Conservation (phyloP, 179 eudicot species). For the Beta macrorhiza region DNA sequence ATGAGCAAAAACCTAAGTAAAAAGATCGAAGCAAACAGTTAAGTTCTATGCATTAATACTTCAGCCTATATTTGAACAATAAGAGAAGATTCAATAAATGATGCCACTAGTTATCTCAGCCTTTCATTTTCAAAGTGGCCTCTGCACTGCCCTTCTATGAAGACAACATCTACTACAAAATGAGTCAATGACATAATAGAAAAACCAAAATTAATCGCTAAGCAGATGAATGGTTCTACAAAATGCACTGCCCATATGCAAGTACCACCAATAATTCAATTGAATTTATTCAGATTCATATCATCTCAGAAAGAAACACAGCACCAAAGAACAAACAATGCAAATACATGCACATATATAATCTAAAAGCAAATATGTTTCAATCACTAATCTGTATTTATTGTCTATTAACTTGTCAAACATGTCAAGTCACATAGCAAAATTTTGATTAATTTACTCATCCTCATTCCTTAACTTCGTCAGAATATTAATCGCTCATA, state of each 20-base stretch:
- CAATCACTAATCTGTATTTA: background rate
- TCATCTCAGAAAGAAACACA: background rate
- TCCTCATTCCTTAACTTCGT: too few relatives aligned
- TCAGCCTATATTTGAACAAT: background rate
- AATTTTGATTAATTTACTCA: too few relatives aligned
- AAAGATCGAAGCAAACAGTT: background rate
- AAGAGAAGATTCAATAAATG: background rate
- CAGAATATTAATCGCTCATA: too few relatives aligned
- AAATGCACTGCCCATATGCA: background rate
- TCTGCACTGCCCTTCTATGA: background rate
- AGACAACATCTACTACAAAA: background rate
- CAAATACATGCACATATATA: background rate
- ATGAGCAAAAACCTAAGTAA: conserved; percentile 3
- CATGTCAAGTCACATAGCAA: background rate
- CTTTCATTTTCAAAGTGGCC: background rate
- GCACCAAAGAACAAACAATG: background rate
- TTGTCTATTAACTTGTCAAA: background rate
- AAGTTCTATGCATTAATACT: background rate
- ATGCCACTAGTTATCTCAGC: background rate
- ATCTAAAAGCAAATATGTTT: background rate
- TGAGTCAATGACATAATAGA: background rate
- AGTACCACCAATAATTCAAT: background rate
- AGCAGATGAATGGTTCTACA: background rate
- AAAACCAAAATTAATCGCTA: background rate
- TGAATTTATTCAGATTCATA: background rate